phyloP scores from a whole-genome alignment of 2,329 filamentous ascomycete genomes.

The Trichoderma koningiopsis region DNA sequence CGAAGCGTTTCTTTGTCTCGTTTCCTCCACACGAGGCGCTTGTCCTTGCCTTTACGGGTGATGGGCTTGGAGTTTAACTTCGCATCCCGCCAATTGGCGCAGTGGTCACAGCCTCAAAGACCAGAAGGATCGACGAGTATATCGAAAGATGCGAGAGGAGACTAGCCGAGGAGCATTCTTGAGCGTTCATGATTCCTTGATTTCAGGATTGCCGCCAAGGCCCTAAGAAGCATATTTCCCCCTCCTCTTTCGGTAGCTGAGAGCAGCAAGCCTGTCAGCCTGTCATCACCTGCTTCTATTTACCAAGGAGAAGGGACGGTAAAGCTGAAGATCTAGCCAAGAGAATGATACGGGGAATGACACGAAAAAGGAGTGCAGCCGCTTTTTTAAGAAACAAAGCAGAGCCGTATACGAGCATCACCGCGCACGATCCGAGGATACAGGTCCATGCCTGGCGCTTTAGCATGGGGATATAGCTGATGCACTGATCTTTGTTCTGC shows the following conservation, averaged over 20 bases:
- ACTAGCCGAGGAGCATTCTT: not conserved
- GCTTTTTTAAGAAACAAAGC: not conserved
- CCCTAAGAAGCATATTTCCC: conserved; percentile 6
- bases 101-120: not conserved
- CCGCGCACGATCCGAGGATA: not conserved
- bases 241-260: conserved; percentile 7
- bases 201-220: conserved; percentile 23
- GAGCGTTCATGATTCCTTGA: not conserved
- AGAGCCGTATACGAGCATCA: not conserved
- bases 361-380: not conserved
- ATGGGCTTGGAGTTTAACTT: conserved; percentile 1
- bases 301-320: not conserved
- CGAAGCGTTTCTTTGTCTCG: not conserved
- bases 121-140: not conserved
- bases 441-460: not conserved
- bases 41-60: not conserved
- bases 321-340: not conserved
- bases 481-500: not conserved
- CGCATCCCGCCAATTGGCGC: not conserved
- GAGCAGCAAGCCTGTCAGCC: conserved; percentile 2
- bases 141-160: conserved; percentile 3
- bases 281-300: not conserved
- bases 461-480: not conserved
- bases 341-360: not conserved
- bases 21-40: conserved; percentile 14